phyloP scores from a whole-genome alignment of 371 early-diverging fungal genomes.

The Rhizopus arrhizus region DNA sequence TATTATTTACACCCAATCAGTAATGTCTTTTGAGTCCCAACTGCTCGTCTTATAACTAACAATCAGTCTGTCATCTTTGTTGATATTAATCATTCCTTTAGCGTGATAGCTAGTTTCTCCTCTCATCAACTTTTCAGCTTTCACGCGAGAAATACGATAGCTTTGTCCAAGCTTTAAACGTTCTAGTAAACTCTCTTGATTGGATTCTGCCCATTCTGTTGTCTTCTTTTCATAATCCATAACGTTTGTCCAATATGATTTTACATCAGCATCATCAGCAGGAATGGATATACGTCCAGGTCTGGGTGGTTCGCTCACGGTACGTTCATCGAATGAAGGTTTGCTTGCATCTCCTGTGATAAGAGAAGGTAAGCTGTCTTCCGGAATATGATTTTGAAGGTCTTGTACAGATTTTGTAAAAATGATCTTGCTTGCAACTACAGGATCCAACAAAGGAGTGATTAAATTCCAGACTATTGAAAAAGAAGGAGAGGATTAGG shows the following conservation, averaged over 20 bases:
- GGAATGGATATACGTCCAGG: constrained; percentile 14
- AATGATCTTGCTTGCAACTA: constrained; percentile 83
- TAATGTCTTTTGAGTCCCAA: constrained; percentile 25
- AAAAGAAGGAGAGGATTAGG: not conserved
- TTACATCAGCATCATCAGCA: constrained; percentile 19
- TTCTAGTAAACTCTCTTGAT: constrained; percentile 8
- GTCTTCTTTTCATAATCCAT: constrained; percentile 34
- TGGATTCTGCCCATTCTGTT: constrained; percentile 28
- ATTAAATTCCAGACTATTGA: constrained; percentile 72
- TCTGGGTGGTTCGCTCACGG: not conserved
- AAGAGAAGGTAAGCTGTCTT: constrained; percentile 34
- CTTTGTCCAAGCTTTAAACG: constrained; percentile 31
- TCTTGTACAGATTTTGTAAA: constrained; percentile 73
- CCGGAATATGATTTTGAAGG: constrained; percentile 63
- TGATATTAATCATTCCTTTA: constrained; percentile 16
- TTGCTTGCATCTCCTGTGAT: constrained; percentile 32
- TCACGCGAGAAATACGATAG: constrained; percentile 37
- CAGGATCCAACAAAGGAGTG: constrained; percentile 87
- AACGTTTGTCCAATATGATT: constrained; percentile 27
- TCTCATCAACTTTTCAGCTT: constrained; percentile 38
- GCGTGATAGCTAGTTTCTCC: constrained; percentile 40
- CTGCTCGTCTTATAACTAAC: constrained; percentile 20
- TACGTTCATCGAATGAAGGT: constrained; percentile 36
- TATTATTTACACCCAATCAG: constrained; percentile 25
- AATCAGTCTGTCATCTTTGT: constrained; percentile 18